A percentile compares a stretch with the other conserved stretches of the same genome.
These are phyloP conservation scores for Pseudogymnoascus sp. DNA, from an alignment of 2,329 filamentous ascomycete genomes.

Conservation along the genomic window DNA sequence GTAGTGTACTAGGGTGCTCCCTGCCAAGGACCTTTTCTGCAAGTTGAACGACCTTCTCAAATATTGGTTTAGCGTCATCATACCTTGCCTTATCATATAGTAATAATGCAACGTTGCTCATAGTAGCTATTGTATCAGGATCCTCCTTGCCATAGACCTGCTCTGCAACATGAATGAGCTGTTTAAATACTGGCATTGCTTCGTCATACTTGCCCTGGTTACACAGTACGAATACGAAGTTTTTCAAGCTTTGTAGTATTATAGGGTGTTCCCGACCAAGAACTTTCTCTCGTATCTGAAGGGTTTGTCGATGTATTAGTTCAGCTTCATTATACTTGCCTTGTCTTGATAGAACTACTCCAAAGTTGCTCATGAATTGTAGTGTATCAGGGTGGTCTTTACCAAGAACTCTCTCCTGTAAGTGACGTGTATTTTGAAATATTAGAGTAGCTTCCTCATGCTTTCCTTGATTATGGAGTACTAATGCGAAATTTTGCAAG, in stretches of 20 bases:
- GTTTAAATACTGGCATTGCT: no score
- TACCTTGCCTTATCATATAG: background rate
- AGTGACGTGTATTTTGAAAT: background rate
- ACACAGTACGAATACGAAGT: no score
- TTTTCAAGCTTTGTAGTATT: conserved; percentile 10
- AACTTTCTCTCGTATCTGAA: conserved; percentile 13
- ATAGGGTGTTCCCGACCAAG: conserved; percentile 13
- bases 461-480: background rate
- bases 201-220: conserved; percentile 8
- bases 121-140: no score
- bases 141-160: no score
- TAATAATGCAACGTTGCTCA: no score
- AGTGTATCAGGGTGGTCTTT: conserved; percentile 11
- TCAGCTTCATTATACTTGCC: conserved; percentile 8
- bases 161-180: no score
- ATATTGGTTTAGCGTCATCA: no score
- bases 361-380: conserved; percentile 11
- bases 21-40: conserved; percentile 17
- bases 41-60: no score
- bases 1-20: conserved; percentile 18
- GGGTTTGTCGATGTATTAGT: conserved; percentile 1
- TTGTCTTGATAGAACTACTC: background rate
- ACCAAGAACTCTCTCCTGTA: conserved; percentile 9
- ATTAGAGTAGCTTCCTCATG: background rate
- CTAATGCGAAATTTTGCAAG: background rate